Base-by-base conservation (phyloP, 306 rosid genomes). In the Datisca glomerata region DNA sequence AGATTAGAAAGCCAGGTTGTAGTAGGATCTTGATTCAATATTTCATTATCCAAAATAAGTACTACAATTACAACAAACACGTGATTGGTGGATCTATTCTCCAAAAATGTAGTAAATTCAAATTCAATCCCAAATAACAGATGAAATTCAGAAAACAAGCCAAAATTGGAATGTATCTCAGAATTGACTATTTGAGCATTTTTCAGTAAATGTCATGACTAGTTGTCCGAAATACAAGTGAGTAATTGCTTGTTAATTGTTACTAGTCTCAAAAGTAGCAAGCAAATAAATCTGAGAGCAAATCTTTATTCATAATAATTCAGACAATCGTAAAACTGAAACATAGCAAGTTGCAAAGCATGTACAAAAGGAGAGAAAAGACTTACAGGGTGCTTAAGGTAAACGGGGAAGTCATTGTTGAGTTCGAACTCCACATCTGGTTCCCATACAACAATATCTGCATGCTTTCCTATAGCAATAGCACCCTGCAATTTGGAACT, bases 391-490 rank as follows among this genome's bases (percentile, higher is more conserved):
- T 89, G 89, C 60, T 66, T 83, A 16, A 76, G 42, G 54, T 60
- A 69, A 21, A 72, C 70, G 12, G 79, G 83, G 47, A 69, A 44
- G 51, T 63, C 70, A 8, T 83, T 65, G 27, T 70, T 24, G 45
- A 83, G 84, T 15, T 74, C 61, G 40, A 83, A 74, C 53, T 89
- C 93, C 47, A 32, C 33, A 59, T 80, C 95, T n/a, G 97, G 97
- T 36, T 72, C 76, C 95, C 95, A 89, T 24, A 85, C 89, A 33
- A 76, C 91, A 14, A 89, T 65, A 64, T 89, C 97, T 33, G 95
- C 95, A 65, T 67, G 66, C 29, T 83, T 80, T 66, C 97, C 93
- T 37, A 63, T 50, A 35, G 56, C 75, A 70, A 89, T 80, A 27
- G 72, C 55, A 14, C 97, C 97, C 97, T 89, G 47, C 56, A 64